Conservation (phyloP, 2,329 filamentous ascomycete genomes). For the Falciphora oryzae region DNA sequence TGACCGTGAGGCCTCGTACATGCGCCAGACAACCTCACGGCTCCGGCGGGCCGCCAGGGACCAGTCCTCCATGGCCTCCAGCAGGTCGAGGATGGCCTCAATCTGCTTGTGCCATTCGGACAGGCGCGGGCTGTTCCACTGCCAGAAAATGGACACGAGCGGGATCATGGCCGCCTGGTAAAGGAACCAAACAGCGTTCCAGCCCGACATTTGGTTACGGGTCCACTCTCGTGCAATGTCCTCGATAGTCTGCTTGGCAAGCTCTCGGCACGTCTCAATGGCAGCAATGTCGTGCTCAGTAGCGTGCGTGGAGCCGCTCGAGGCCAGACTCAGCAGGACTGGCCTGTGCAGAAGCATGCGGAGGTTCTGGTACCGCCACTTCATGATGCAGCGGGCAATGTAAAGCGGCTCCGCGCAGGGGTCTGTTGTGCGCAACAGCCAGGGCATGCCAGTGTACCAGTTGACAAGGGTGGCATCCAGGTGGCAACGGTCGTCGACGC, state of each 20-base stretch:
- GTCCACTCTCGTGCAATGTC: constrained; percentile 67
- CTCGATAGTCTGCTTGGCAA: constrained; percentile 65
- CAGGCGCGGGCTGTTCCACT: constrained; percentile 45
- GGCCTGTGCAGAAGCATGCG: constrained; percentile 72
- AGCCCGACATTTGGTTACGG: constrained; percentile 69
- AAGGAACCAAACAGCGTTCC: constrained; percentile 77
- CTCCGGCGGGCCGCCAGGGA: constrained; percentile 57
- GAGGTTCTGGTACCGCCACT: constrained; percentile 76
- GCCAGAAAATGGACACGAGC: constrained; percentile 67
- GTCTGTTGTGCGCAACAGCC: constrained; percentile 57
- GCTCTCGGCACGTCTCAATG: constrained; percentile 61
- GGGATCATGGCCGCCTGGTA: constrained; percentile 79
- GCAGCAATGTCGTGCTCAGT: constrained; percentile 59
- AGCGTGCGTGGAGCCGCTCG: constrained; percentile 44
- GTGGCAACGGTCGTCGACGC: constrained; percentile 58
- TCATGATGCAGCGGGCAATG: constrained; percentile 68
- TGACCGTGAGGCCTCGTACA: constrained; percentile 52
- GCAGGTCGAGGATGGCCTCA: constrained; percentile 52
- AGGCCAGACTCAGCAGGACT: constrained; percentile 60
- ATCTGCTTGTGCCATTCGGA: constrained; percentile 51
- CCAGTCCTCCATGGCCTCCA: constrained; percentile 60
- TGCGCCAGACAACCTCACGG: constrained; percentile 56
- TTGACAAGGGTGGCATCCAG: constrained; percentile 63
- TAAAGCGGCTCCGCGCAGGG: constrained; percentile 65
- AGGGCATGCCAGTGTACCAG: constrained; percentile 68